These are phyloP conservation scores for Chalciporus piperatus DNA, from an alignment of 768 basidiomycete genomes.

Conservation along the genomic window DNA sequence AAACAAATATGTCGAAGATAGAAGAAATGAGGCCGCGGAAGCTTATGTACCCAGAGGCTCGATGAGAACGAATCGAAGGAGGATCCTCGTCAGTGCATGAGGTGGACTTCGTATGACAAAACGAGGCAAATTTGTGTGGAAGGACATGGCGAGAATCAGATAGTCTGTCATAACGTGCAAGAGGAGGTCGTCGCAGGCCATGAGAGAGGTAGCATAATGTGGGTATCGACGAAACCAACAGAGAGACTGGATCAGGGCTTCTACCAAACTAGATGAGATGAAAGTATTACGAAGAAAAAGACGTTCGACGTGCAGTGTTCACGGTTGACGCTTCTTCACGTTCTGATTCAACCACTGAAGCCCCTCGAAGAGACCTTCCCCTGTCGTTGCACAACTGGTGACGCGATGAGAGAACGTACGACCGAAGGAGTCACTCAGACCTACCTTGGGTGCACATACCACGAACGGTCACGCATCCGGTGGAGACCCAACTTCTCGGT, in stretches of 20 bases:
- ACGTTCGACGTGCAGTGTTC: conserved; percentile 26
- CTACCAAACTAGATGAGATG: conserved; percentile 25
- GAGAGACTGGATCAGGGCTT: conserved; percentile 13
- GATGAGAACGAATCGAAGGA: conserved; percentile 8
- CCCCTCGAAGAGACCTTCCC: conserved; percentile 96
- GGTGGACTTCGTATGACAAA: conserved; percentile 27
- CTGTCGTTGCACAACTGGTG: conserved; percentile 88
- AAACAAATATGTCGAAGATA: conserved; percentile 8
- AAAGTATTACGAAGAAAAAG: conserved; percentile 18
- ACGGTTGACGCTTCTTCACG: conserved; percentile 89
- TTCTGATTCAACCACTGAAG: conserved; percentile 97
- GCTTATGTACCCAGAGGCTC: conserved; percentile 12
- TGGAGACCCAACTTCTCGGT: conserved; percentile 96
- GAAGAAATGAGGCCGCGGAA: conserved; percentile 15
- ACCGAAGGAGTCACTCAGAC: conserved; percentile 2
- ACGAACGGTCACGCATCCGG: conserved; percentile 94
- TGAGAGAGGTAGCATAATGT: conserved; percentile 34
- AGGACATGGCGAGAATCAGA: conserved; percentile 30
- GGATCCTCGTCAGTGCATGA: conserved; percentile 15
- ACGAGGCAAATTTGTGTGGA: conserved; percentile 12
- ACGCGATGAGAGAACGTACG: conserved; percentile 2
- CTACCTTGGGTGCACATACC: conserved; percentile 99
- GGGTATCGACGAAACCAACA: conserved; percentile 30
- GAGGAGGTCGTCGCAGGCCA: conserved; percentile 33
- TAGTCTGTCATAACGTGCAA: conserved; percentile 36